Percentiles rank a stretch among this genome's conserved stretches.
Evolutionary conservation across 129 eudicot genomes (phyloP).

Genomic region (Ambrosia artemisiifolia): DNA sequence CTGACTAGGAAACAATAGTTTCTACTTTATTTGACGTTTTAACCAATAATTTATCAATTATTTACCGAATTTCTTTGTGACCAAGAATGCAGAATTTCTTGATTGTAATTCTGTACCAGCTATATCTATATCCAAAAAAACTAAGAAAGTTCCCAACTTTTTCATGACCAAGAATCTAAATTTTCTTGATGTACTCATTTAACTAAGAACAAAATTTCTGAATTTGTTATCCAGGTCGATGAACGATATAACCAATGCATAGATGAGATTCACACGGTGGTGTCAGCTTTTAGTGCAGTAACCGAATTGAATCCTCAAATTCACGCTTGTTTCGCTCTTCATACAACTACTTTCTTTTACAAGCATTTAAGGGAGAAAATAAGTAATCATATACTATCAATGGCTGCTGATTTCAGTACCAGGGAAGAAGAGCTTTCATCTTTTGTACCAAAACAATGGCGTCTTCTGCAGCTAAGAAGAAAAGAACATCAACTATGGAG

Average conservation of each 20-base stretch:
- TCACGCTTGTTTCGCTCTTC: constrained; percentile 81
- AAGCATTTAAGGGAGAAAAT: constrained; percentile 73
- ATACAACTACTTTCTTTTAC: constrained; percentile 63
- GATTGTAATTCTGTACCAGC: neutral
- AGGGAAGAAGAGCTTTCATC: constrained; percentile 51
- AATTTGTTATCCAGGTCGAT: constrained; percentile 54
- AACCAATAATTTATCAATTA: neutral
- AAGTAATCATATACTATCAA: constrained; percentile 67
- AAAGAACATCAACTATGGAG: constrained; percentile 90
- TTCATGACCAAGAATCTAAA: neutral
- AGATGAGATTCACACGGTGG: constrained; percentile 83
- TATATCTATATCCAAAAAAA: neutral
- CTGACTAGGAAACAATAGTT: neutral
- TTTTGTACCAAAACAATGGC: constrained; percentile 87
- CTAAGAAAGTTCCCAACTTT: neutral
- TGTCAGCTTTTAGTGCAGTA: constrained; percentile 87
- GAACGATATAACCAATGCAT: constrained; percentile 74
- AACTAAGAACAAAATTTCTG: neutral
- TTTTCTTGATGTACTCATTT: neutral
- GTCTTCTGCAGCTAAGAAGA: constrained; percentile 74
- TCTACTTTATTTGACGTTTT: neutral
- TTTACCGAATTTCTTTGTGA: neutral
- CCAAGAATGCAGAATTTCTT: neutral
- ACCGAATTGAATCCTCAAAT: constrained; percentile 83
- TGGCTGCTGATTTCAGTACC: constrained; percentile 42